Conservation (phyloP, 2,329 filamentous ascomycete genomes). For the Scytalidium sp. region DNA sequence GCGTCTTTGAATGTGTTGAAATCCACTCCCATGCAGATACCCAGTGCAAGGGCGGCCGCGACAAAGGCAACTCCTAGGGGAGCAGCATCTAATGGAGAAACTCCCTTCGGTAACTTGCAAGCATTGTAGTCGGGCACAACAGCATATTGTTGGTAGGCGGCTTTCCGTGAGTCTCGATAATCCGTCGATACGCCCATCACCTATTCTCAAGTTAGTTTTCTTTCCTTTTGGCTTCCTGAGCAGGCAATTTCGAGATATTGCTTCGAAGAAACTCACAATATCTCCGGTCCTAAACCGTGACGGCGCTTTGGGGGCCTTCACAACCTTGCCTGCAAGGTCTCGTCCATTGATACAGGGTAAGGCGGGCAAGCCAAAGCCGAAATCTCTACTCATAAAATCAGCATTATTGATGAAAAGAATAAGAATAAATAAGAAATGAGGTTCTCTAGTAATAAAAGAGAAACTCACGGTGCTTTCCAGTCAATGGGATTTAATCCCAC, state of each 20-base stretch:
- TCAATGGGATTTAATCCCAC: constrained; percentile 75
- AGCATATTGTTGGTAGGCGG: constrained; percentile 43
- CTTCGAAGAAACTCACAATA: constrained; percentile 34
- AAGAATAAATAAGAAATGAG: constrained; percentile 74
- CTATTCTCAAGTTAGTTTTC: too few species aligned
- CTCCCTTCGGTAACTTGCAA: constrained; percentile 19
- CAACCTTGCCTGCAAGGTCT: constrained; percentile 65
- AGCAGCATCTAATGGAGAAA: constrained; percentile 19
- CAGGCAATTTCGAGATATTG: too few species aligned
- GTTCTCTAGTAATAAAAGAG: too few species aligned
- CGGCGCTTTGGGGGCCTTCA: constrained; percentile 39
- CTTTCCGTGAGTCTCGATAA: constrained; percentile 26
- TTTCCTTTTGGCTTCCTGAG: too few species aligned
- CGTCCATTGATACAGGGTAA: constrained; percentile 27
- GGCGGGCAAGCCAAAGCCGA: constrained; percentile 25
- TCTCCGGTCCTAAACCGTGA: constrained; percentile 54
- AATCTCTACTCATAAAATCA: constrained; percentile 50
- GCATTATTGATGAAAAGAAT: constrained; percentile 57
- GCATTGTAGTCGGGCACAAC: constrained; percentile 38
- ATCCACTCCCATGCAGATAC: constrained; percentile 67
- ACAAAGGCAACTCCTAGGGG: constrained; percentile 40
- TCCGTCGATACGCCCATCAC: constrained; percentile 27
- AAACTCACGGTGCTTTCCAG: constrained; percentile 73
- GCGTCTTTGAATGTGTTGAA: constrained; percentile 44
- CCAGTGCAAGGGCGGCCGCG: constrained; percentile 63